These are phyloP conservation scores for Boletus bicolor DNA, from an alignment of 768 basidiomycete species.

Conservation along the genomic window DNA sequence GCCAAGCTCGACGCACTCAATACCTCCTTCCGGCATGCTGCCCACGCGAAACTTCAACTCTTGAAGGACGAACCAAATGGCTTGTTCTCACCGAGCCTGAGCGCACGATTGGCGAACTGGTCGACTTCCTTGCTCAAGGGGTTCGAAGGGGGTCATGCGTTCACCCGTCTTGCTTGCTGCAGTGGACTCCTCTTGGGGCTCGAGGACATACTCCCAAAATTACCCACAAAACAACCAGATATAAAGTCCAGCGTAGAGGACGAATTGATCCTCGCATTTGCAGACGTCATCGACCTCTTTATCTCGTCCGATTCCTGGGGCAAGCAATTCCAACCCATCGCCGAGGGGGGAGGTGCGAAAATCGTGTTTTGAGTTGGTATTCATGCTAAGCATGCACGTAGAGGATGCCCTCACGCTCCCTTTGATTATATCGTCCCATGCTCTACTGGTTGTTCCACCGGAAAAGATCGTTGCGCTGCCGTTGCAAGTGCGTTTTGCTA, in stretches of 20 bases:
- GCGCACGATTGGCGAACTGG: slow-evolving; percentile 50
- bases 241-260: slow-evolving; percentile 52
- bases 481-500: slow-evolving; percentile 39
- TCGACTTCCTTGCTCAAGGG: slow-evolving; percentile 49
- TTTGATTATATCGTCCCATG: slow-evolving; percentile 60
- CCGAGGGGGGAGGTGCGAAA: slow-evolving; percentile 41
- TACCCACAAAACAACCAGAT: slow-evolving; percentile 30
- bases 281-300: slow-evolving; percentile 70
- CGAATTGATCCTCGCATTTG: slow-evolving; percentile 64
- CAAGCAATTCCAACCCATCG: slow-evolving; percentile 59
- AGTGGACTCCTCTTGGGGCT: slow-evolving; percentile 65
- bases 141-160: slow-evolving; percentile 61
- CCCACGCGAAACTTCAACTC: slow-evolving; percentile 26
- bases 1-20: slow-evolving; percentile 27
- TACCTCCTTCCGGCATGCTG: slow-evolving; percentile 31
- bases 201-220: slow-evolving; percentile 43
- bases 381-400: slow-evolving; percentile 17
- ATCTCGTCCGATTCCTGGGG: slow-evolving; percentile 51
- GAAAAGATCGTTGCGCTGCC: slow-evolving; percentile 61
- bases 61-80: slow-evolving; percentile 29
- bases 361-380: not conserved
- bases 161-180: slow-evolving; percentile 58
- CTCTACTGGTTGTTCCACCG: slow-evolving; percentile 51
- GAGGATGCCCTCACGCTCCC: slow-evolving; percentile 42
- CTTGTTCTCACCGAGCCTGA: slow-evolving; percentile 34